A percentile compares a stretch with the other conserved stretches of the same genome.
phyloP scores from a whole-genome alignment of 768 basidiomycete species.

The Tremella fuciformis region DNA sequence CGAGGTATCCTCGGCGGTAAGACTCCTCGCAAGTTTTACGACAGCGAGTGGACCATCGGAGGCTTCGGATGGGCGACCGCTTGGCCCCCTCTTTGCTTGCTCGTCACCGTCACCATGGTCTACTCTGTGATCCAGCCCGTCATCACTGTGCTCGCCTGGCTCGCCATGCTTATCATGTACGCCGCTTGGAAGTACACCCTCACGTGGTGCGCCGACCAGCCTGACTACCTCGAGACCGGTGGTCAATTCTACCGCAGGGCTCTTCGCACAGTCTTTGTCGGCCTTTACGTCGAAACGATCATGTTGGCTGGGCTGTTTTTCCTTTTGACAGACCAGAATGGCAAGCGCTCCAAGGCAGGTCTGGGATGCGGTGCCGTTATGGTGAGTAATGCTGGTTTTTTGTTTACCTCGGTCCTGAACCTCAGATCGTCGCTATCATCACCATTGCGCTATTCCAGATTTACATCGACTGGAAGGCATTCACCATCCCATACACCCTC shows the following conservation, averaged over 20 bases:
- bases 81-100: slow-evolving; percentile 48
- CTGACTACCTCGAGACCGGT: slow-evolving; percentile 52
- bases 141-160: slow-evolving; percentile 47
- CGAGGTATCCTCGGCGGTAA: slow-evolving; percentile 44
- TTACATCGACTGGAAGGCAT: slow-evolving; percentile 47
- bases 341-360: slow-evolving; percentile 40
- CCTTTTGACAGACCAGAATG: slow-evolving; percentile 42
- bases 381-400: slow-evolving; percentile 24
- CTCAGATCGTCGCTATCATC: slow-evolving; percentile 43
- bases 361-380: slow-evolving; percentile 51
- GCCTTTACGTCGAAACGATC: slow-evolving; percentile 52
- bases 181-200: slow-evolving; percentile 52
- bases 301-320: slow-evolving; percentile 52
- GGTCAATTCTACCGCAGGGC: slow-evolving; percentile 54
- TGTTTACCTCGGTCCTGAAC: slow-evolving; percentile 6
- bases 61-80: slow-evolving; percentile 37
- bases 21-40: slow-evolving; percentile 47
- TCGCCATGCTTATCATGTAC: slow-evolving; percentile 51
- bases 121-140: slow-evolving; percentile 53
- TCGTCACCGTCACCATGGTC: slow-evolving; percentile 51
- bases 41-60: slow-evolving; percentile 36
- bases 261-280: slow-evolving; percentile 51
- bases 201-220: slow-evolving; percentile 52
- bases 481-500: slow-evolving; percentile 37
- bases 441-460: slow-evolving; percentile 43